Evolutionary conservation across 2,329 filamentous ascomycete genomes (phyloP), one percentile per base, ranked within the genome.

Genomic region (Graphiopsis chlorocephala): DNA sequence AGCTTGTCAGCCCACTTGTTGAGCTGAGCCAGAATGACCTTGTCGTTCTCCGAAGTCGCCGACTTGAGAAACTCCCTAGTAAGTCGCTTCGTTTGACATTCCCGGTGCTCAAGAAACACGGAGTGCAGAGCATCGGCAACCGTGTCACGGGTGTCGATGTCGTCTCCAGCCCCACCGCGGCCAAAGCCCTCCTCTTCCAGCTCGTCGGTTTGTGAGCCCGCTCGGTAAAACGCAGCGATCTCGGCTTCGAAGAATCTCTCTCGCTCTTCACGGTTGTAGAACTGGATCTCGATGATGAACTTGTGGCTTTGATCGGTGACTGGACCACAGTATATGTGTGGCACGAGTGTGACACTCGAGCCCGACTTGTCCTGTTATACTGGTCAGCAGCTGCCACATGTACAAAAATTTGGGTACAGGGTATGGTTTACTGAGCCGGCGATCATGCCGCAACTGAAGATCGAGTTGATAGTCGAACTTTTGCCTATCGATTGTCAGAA

Each of bases 401-500:
- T 48, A 14, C 5, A 48, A 42, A 15, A 4, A 4, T 4, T 48
- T 48, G 17, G 23, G n/a, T 23, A 7, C 6, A n/a, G n/a, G n/a
- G n/a, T n/a, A n/a, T n/a, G n/a, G n/a, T 33, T 42, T 64, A 68
- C 68, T 58, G 67, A 52, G 5, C 67, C 67, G 15, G 71, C 70
- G 28, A 73, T 65, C 8, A 33, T 68, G 25, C 68, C 69, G 10
- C 67, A 23, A 20, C 64, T 64, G 1, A 72, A 62, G 2, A 72
- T 50, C 1, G 70, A 71, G 50, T 73, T 73, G 66, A 72, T 67
- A 2, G 65, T 25, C 0, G 66, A 65, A 61, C 70, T 72, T 47
- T 73, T 72, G 6, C 60, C 60, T 62, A 7, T 5, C 1, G 8
- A 1, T 4, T 29, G 4, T 62, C 5, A 62, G 33, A 31, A 29